phyloP scores from a whole-genome alignment of 345 rosid genomes.

The Heritiera fomes region DNA sequence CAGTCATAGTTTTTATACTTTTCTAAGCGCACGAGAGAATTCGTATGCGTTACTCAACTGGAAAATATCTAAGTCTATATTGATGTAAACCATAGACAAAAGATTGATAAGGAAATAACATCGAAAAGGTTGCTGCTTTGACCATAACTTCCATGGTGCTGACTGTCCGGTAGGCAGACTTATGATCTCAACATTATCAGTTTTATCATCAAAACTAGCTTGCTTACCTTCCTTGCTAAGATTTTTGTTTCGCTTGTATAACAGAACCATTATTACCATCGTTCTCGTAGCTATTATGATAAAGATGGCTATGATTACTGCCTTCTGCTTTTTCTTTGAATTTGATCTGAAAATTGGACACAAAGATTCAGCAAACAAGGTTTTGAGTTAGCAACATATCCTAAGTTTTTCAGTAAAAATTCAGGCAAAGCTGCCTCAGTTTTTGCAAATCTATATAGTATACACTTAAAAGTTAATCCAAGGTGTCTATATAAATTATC shows the following conservation, averaged over 20 bases:
- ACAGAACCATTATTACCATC: neutral
- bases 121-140: neutral
- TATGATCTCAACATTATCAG: neutral
- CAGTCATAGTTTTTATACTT: no score
- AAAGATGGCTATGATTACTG: neutral
- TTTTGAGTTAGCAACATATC: neutral
- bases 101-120: no score
- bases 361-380: neutral
- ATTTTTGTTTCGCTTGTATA: neutral
- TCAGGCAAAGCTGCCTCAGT: no score
- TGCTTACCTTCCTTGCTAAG: constrained; percentile 14
- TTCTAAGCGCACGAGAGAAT: no score
- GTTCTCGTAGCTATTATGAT: neutral
- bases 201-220: neutral
- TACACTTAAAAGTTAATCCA: no score
- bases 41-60: no score
- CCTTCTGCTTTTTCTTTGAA: neutral
- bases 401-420: no score
- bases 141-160: neutral
- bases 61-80: no score
- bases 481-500: no score
- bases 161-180: neutral
- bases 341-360: neutral
- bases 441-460: no score
- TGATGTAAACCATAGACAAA: no score